Base-by-base conservation (phyloP, 1,284 basidiomycete species). In the Singerocomus inundabilis region DNA sequence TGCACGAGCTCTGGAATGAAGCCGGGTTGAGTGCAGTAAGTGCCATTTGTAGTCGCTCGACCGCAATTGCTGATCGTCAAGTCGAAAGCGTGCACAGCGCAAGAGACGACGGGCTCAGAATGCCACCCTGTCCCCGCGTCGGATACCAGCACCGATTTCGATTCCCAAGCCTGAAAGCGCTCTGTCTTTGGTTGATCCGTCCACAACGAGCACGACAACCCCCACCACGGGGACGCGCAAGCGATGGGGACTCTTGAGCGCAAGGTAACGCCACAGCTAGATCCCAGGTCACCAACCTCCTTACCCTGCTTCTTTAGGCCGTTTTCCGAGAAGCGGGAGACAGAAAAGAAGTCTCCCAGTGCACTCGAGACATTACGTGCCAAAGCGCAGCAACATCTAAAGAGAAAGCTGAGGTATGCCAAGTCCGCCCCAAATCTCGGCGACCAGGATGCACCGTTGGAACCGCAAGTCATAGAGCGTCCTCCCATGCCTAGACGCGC, bases 1-100 rank as follows among this genome's bases (percentile, higher is more conserved):
- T 67, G 18, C 60, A 54, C 35, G 53, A 56, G 10, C 50, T 58
- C 21, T 69, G 64, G 64, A 66, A 66, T 15, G 66, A 44, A 12
- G 58, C 66, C 1, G 54, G 53, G 18, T 40, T 55, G 6, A 55
- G 53, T 28, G 56, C 62, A 26, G 58, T 59, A 31, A 44, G 59
- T 46, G 26, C 30, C 16, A 18, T 26, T n/a, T 24, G 30, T 18
- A 12, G n/a, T 33, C 15, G 13, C 25, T 15, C 18, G 11, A 10
- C 6, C 12, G 3, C 10, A 11, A n/a, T 21, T 29, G 15, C 42
- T 62, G 33, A 55, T 41, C 5, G 16, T 26, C 4, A 11, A n/a
- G 36, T 33, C 6, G 16, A 44, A 48, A 69, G 63, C 64, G 54
- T 33, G 55, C 57, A 15, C 54, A 62, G 48, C 62, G 55, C 43